These are phyloP conservation scores for Dictyophora rubrovolvata DNA, from an alignment of 768 basidiomycete genomes.

Conservation along the genomic window DNA sequence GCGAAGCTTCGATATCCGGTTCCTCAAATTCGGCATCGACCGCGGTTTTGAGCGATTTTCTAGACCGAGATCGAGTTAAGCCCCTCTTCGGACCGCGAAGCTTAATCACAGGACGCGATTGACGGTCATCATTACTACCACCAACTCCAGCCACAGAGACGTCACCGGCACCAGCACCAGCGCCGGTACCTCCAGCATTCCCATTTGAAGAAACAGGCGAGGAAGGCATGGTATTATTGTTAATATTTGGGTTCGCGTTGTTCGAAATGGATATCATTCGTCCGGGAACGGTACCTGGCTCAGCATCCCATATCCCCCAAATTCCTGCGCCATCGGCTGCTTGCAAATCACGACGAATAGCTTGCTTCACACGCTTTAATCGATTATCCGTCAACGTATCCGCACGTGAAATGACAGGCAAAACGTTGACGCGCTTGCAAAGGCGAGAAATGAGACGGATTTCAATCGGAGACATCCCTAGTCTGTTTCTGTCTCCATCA, in stretches of 20 bases:
- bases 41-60: slow-evolving; percentile 21
- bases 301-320: slow-evolving; percentile 10
- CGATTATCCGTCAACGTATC: slow-evolving; percentile 80
- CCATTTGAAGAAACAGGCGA: not conserved
- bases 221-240: not conserved
- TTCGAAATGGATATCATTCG: not conserved
- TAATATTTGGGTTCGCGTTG: not conserved
- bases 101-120: slow-evolving; percentile 69
- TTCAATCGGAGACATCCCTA: slow-evolving; percentile 69
- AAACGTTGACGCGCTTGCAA: slow-evolving; percentile 62
- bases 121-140: slow-evolving; percentile 32
- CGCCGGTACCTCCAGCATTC: not conserved
- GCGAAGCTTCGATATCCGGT: slow-evolving; percentile 18
- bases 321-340: slow-evolving; percentile 23
- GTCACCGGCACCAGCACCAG: slow-evolving; percentile 9
- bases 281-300: slow-evolving; percentile 1
- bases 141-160: slow-evolving; percentile 23
- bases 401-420: slow-evolving; percentile 70
- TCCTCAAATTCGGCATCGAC: slow-evolving; percentile 21
- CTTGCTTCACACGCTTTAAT: slow-evolving; percentile 57
- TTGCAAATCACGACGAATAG: slow-evolving; percentile 56
- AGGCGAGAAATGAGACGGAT: slow-evolving; percentile 71
- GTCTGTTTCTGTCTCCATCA: slow-evolving; percentile 12
- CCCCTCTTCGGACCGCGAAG: slow-evolving; percentile 33
- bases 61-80: slow-evolving; percentile 62